Conservation (phyloP, 108 stramenopile genomes). For the Cyclotella choctawhatcheeana region DNA sequence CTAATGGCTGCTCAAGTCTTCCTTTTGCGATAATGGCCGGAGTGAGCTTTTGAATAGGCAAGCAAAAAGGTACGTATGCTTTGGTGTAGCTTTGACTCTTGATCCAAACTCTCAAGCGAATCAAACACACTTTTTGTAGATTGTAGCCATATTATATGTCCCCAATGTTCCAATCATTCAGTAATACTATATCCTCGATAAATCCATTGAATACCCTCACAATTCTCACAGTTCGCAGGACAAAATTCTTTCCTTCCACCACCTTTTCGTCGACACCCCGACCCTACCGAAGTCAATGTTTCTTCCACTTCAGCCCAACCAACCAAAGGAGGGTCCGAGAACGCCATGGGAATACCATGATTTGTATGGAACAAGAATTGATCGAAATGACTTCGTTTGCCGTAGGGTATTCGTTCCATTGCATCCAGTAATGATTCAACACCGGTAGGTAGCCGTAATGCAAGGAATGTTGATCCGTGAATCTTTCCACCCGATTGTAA, state of each 20-base stretch:
- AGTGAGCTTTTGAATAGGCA: too few relatives aligned
- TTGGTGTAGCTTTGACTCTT: too few relatives aligned
- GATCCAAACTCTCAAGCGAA: too few relatives aligned
- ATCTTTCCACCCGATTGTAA: slow-evolving; percentile 30
- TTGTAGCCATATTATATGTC: too few relatives aligned
- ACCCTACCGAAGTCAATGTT: slow-evolving; percentile 38
- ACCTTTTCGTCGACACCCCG: slow-evolving; percentile 19
- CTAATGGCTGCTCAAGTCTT: too few relatives aligned
- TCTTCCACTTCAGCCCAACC: slow-evolving; percentile 44
- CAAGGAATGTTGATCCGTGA: slow-evolving; percentile 36
- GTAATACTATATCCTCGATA: too few relatives aligned
- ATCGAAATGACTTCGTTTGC: slow-evolving; percentile 45
- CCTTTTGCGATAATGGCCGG: too few relatives aligned
- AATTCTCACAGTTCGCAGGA: too few relatives aligned
- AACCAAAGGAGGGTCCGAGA: slow-evolving; percentile 37
- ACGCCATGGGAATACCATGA: slow-evolving; percentile 23
- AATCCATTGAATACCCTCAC: too few relatives aligned
- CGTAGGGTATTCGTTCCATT: slow-evolving; percentile 21
- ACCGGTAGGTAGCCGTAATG: slow-evolving; percentile 36
- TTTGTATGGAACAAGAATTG: slow-evolving; percentile 41
- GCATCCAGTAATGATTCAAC: slow-evolving; percentile 12
- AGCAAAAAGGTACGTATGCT: too few relatives aligned
- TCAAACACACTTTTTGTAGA: too few relatives aligned
- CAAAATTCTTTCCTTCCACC: slow-evolving; percentile 35
- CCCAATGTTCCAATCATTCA: too few relatives aligned